phyloP scores from a whole-genome alignment of 306 rosid species.

The Medicago truncatula region MtrunA17r5.0-ANR NC_053042.1:52427001-52427500 shows the following conservation, averaged over 20 bases:
- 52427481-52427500: constrained; percentile 69
- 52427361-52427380: background rate
- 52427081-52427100: background rate
- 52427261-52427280: no score
- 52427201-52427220: background rate
- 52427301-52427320: no score
- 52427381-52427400: constrained; percentile 10
- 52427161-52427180: background rate
- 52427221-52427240: no score
- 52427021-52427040: constrained; percentile 57
- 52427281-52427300: no score
- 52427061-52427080: background rate
- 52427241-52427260: no score
- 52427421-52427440: constrained; percentile 95
- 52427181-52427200: background rate
- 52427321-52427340: no score
- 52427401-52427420: constrained; percentile 67
- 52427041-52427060: background rate
- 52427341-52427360: background rate
- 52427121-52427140: constrained; percentile 1
- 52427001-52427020: constrained; percentile 94
- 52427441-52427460: constrained; percentile 81
- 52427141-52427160: background rate
- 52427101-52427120: background rate
- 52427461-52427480: constrained; percentile 59